Evolutionary conservation across 75 land plant genomes (phyloP).

Genomic region (Pinus albicaulis): DNA sequence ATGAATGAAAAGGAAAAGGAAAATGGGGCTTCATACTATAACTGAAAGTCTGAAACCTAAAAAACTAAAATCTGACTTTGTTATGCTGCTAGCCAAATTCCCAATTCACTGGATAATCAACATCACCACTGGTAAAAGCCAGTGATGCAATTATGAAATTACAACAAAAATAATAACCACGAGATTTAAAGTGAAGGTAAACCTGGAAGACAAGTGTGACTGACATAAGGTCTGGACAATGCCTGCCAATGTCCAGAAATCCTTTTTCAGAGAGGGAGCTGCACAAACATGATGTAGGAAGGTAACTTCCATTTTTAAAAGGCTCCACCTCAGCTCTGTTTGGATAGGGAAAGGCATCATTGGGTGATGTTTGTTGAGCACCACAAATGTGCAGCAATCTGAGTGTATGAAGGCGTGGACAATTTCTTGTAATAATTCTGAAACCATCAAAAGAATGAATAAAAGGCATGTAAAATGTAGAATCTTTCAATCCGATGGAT

Average conservation of each 20-base stretch:
- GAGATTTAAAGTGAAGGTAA: not conserved
- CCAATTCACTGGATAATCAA: no score
- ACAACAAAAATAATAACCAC: not conserved
- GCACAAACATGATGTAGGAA: constrained; percentile 18
- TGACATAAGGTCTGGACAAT: constrained; percentile 26
- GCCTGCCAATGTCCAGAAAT: constrained; percentile 21
- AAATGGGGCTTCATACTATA: no score
- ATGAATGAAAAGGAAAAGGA: no score
- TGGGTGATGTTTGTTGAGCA: constrained; percentile 8
- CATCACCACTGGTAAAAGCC: no score
- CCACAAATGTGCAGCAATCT: constrained; percentile 29
- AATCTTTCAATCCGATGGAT: no score
- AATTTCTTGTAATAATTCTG: constrained; percentile 21
- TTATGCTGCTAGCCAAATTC: no score
- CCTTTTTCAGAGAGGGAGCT: constrained; percentile 25
- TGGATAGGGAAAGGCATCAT: constrained; percentile 13
- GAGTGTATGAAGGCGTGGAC: constrained; percentile 32
- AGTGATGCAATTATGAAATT: no score
- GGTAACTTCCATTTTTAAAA: constrained; percentile 14
- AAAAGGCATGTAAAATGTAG: not conserved
- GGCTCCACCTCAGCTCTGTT: constrained; percentile 16
- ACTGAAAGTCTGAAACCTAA: no score
- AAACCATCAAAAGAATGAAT: not conserved
- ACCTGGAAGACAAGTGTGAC: constrained; percentile 41
- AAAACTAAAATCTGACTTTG: no score